Conservation (phyloP, 2,329 filamentous ascomycete species). For the Phialocephala sp. region DNA sequence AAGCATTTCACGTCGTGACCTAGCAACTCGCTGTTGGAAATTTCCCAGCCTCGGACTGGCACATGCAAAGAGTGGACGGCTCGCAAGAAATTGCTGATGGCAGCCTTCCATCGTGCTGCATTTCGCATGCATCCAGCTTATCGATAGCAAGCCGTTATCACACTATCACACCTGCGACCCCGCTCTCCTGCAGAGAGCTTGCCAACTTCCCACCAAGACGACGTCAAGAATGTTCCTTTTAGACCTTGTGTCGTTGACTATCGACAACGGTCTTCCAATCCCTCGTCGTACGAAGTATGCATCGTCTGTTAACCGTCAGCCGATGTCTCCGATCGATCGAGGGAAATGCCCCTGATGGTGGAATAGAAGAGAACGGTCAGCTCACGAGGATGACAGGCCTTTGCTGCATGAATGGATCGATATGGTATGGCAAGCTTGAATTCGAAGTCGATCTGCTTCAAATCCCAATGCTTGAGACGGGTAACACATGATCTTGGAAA, state of each 20-base stretch:
- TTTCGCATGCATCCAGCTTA: conserved; percentile 17
- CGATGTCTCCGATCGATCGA: conserved; percentile 15
- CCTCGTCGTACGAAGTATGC: background rate
- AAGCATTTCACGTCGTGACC: background rate
- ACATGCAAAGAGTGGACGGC: background rate
- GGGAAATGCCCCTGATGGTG: background rate
- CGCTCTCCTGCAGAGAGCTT: background rate
- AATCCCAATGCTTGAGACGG: background rate
- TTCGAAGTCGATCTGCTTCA: conserved; percentile 1
- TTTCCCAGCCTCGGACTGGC: background rate
- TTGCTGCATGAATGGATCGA: background rate
- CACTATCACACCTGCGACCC: conserved; percentile 6
- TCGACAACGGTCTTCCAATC: conserved; percentile 3
- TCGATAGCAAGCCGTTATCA: conserved; percentile 23
- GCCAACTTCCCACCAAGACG: conserved; percentile 2
- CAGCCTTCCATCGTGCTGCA: conserved; percentile 17
- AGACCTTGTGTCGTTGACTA: conserved; percentile 3
- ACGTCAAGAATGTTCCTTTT: conserved; percentile 11
- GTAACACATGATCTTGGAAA: conserved; percentile 8
- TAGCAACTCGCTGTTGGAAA: conserved; percentile 12
- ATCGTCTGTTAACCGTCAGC: background rate
- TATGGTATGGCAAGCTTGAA: background rate
- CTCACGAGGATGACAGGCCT: background rate
- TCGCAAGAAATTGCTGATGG: background rate
- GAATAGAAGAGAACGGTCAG: background rate